Conservation (phyloP, 345 rosid genomes). For the Citrus trifoliata region DNA sequence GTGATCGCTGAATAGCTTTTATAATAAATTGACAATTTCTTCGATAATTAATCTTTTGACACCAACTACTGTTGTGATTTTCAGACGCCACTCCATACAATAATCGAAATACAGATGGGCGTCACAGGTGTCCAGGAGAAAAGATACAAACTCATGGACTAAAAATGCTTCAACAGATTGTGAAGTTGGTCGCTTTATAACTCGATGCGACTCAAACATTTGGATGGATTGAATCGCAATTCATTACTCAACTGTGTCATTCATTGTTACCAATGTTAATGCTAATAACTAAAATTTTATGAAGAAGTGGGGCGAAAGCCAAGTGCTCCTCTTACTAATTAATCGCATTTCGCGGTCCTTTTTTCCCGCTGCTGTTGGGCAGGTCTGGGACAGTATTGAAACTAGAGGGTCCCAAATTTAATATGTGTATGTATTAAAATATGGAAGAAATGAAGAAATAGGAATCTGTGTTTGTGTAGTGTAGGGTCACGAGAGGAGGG, state of each 20-base stretch:
- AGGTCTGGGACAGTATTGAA: neutral
- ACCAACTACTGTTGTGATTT: constrained; percentile 1
- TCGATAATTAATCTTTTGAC: neutral
- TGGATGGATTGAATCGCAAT: constrained; percentile 9
- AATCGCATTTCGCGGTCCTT: neutral
- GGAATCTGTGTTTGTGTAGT: neutral
- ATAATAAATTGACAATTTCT: neutral
- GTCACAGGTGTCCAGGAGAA: constrained; percentile 99
- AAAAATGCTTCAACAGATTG: constrained; percentile 5
- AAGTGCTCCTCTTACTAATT: neutral
- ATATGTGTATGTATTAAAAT: too few relatives aligned
- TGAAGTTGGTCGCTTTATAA: neutral
- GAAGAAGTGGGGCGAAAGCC: neutral
- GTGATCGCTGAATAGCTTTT: constrained; percentile 31
- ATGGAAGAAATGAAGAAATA: too few relatives aligned
- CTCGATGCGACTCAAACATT: neutral
- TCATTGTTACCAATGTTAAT: neutral
- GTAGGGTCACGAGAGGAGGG: neutral
- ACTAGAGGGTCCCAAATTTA: neutral
- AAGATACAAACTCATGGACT: constrained; percentile 98
- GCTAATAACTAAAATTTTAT: neutral
- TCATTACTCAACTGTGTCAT: constrained; percentile 17
- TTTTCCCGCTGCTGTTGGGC: neutral
- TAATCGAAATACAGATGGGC: constrained; percentile 99
- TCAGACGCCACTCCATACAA: constrained; percentile 97